These are phyloP conservation scores for Aristolochia contorta DNA, from an alignment of 164 flowering plant genomes.

Conservation along the genomic window DNA sequence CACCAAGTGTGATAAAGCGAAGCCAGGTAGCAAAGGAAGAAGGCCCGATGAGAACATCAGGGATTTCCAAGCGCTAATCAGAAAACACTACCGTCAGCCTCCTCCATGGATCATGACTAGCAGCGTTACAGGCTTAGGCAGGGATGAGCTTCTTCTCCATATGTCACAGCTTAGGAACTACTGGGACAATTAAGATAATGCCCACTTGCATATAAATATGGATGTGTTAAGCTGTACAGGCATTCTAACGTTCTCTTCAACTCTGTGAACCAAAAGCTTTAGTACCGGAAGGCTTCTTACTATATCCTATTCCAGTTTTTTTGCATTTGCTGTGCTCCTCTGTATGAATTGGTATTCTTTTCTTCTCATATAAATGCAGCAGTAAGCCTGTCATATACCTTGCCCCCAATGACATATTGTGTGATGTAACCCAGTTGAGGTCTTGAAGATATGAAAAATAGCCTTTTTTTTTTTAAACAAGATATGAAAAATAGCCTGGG, in stretches of 20 bases:
- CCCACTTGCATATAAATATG: not conserved
- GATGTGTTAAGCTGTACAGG: slow-evolving; percentile 1
- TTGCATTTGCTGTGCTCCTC: too few relatives aligned
- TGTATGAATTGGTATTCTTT: not conserved
- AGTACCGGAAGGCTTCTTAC: not conserved
- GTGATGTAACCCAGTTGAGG: too few relatives aligned
- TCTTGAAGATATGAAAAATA: too few relatives aligned
- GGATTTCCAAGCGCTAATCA: slow-evolving; percentile 32
- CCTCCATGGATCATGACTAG: slow-evolving; percentile 99
- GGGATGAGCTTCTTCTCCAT: slow-evolving; percentile 84
- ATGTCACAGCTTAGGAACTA: slow-evolving; percentile 93
- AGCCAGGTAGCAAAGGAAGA: slow-evolving; percentile 43
- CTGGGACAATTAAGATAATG: slow-evolving; percentile 59
- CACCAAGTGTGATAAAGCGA: slow-evolving; percentile 88
- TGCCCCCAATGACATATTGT: not conserved
- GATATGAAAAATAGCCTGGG: too few relatives aligned
- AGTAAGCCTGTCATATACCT: not conserved
- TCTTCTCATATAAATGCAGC: not conserved
- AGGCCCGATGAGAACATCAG: slow-evolving; percentile 54
- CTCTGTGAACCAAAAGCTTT: not conserved
- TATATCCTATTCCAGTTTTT: too few relatives aligned
- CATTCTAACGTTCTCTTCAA: not conserved
- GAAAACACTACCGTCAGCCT: slow-evolving; percentile 28
- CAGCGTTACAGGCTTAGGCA: slow-evolving; percentile 81
- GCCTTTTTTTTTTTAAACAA: too few relatives aligned